These are phyloP conservation scores for Tricholomella constricta DNA, from an alignment of 768 basidiomycete species.

Conservation along the genomic window DNA sequence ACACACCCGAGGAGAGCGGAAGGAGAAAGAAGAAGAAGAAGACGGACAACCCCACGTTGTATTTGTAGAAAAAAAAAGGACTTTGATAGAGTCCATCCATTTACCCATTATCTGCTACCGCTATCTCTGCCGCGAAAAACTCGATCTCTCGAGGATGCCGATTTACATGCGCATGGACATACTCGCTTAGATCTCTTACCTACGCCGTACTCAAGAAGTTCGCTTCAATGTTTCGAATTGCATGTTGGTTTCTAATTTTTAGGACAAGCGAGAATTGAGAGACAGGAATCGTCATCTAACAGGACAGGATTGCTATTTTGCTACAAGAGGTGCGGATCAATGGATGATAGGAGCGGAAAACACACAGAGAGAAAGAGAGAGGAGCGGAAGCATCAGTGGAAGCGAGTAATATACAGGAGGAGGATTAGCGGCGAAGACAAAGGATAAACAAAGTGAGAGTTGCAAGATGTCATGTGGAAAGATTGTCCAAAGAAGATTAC, in stretches of 20 bases:
- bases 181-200: background rate
- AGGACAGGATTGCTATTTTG: background rate
- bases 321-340: background rate
- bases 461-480: background rate
- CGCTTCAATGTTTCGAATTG: too few species aligned
- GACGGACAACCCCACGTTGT: conserved; percentile 8
- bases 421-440: background rate
- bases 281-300: background rate
- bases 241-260: too few species aligned
- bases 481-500: too few species aligned
- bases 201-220: too few species aligned
- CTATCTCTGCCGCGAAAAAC: too few species aligned
- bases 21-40: background rate
- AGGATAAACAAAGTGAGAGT: background rate
- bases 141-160: conserved; percentile 4
- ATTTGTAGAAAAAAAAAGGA: conserved; percentile 22
- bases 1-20: too few species aligned
- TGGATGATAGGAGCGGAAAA: background rate
- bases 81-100: conserved; percentile 5
- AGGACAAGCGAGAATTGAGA: too few species aligned
- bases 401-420: background rate
- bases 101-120: background rate
- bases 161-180: conserved; percentile 1
- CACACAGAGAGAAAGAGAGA: background rate
- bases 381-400: too few species aligned